These are phyloP conservation scores for Williopsis jadinii DNA, from an alignment of 1,139 yeast species.

Conservation along the genomic window DNA sequence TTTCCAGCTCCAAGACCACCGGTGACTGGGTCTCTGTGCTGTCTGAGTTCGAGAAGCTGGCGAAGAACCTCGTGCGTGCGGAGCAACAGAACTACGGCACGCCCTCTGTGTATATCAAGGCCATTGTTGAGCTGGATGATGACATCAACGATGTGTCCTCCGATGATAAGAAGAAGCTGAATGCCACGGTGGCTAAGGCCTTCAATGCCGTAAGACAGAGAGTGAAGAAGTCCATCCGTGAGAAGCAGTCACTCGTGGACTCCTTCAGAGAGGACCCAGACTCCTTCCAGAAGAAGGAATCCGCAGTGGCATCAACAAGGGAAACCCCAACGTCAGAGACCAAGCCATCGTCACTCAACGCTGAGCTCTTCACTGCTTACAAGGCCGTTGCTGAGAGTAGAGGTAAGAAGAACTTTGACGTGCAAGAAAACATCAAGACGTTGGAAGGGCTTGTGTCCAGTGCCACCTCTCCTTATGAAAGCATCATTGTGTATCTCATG, in stretches of 20 bases:
- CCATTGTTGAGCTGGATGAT: conserved; percentile 69
- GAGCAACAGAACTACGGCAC: conserved; percentile 66
- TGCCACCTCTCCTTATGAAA: conserved; percentile 63
- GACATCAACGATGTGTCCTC: conserved; percentile 50
- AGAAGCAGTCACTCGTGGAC: conserved; percentile 47
- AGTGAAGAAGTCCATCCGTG: conserved; percentile 73
- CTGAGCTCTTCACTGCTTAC: conserved; percentile 61
- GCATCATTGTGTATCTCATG: conserved; percentile 71
- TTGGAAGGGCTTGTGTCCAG: conserved; percentile 54
- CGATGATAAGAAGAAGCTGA: conserved; percentile 67
- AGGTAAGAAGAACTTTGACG: conserved; percentile 93
- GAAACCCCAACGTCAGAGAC: conserved; percentile 24
- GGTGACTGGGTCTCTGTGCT: conserved; percentile 79
- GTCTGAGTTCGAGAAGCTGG: conserved; percentile 71
- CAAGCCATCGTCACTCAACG: conserved; percentile 28
- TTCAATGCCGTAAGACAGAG: conserved; percentile 86
- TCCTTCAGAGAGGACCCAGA: conserved; percentile 68
- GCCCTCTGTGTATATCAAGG: conserved; percentile 66
- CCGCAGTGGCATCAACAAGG: conserved; percentile 25
- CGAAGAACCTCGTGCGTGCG: conserved; percentile 59
- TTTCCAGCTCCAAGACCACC: conserved; percentile 63
- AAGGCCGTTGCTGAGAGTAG: conserved; percentile 78
- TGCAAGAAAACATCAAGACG: conserved; percentile 64
- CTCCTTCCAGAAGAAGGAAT: conserved; percentile 49
- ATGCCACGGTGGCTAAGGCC: conserved; percentile 81